phyloP scores from a whole-genome alignment of 2,329 filamentous ascomycete genomes.

The Penicillium sp. region DNA sequence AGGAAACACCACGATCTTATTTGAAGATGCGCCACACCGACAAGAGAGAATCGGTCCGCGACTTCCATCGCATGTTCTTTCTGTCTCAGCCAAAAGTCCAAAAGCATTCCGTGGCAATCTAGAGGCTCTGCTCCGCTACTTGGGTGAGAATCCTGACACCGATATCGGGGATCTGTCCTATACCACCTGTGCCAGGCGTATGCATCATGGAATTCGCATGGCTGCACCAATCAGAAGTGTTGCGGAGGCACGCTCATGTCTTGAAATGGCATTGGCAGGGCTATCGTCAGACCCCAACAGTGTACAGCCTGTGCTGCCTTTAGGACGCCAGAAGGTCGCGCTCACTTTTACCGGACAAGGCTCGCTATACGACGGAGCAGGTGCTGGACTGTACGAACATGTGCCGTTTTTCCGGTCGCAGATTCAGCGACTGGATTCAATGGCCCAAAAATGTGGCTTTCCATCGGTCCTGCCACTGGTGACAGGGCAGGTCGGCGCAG shows the following conservation, averaged over 20 bases:
- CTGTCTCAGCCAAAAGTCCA: constrained; percentile 7
- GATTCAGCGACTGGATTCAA: background rate
- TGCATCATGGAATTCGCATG: constrained; percentile 30
- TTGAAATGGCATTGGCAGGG: no score
- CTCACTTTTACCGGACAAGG: constrained; percentile 45
- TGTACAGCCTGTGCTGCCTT: no score
- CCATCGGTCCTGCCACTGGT: no score
- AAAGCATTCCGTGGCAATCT: background rate
- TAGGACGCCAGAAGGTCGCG: constrained; percentile 18
- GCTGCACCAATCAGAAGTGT: constrained; percentile 4
- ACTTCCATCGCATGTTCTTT: background rate
- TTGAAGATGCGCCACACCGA: background rate
- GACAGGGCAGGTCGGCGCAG: no score
- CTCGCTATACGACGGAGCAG: constrained; percentile 28
- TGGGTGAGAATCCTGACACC: constrained; percentile 23
- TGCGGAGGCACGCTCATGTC: no score
- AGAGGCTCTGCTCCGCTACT: background rate
- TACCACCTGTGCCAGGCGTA: constrained; percentile 61
- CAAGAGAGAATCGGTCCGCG: no score
- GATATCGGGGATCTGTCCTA: constrained; percentile 61
- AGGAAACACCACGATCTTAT: background rate
- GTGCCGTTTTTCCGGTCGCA: constrained; percentile 24
- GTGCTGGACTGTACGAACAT: constrained; percentile 33
- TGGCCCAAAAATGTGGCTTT: no score
- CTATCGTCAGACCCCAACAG: no score